Evolutionary conservation across 2,329 filamentous ascomycete species (phyloP).

Genomic region (Colletotrichum ledebouriae): DNA sequence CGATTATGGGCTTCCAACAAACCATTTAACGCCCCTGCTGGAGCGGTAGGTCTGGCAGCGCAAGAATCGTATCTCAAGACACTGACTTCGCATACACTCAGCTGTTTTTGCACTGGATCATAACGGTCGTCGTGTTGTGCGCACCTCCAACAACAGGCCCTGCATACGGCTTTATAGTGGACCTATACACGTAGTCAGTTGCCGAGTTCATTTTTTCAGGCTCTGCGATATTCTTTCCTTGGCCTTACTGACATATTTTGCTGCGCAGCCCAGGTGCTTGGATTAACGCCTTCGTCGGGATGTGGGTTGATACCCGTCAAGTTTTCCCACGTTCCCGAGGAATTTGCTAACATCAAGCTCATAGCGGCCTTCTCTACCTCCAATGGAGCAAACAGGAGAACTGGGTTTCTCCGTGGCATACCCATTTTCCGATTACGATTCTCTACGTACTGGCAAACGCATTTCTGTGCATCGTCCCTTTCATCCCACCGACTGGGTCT

Average conservation of each 20-base stretch:
- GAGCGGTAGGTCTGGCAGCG: slow-evolving; percentile 55
- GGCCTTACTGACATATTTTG: slow-evolving; percentile 57
- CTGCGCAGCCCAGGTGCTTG: slow-evolving; percentile 67
- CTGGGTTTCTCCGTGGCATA: slow-evolving; percentile 67
- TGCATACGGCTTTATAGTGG: slow-evolving; percentile 63
- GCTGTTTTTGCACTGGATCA: slow-evolving; percentile 75
- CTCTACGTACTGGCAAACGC: slow-evolving; percentile 65
- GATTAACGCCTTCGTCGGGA: slow-evolving; percentile 65
- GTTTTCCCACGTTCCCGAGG: too few species aligned
- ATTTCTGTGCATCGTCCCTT: slow-evolving; percentile 66
- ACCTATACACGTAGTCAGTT: slow-evolving; percentile 56
- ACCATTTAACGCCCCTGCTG: slow-evolving; percentile 75
- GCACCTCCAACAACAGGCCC: slow-evolving; percentile 73
- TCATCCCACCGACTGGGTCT: slow-evolving; percentile 65
- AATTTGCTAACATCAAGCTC: background rate
- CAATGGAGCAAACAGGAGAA: slow-evolving; percentile 63
- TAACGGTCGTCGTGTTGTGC: slow-evolving; percentile 74
- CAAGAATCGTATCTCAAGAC: too few species aligned
- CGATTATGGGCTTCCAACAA: slow-evolving; percentile 77
- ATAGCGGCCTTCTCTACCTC: slow-evolving; percentile 64
- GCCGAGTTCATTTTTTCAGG: slow-evolving; percentile 44
- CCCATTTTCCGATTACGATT: slow-evolving; percentile 61
- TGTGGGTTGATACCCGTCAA: slow-evolving; percentile 10
- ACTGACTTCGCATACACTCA: slow-evolving; percentile 40
- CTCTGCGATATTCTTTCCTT: too few species aligned